Conservation (phyloP, 257 asterid genomes). For the Fraxinus pennsylvanica region DNA sequence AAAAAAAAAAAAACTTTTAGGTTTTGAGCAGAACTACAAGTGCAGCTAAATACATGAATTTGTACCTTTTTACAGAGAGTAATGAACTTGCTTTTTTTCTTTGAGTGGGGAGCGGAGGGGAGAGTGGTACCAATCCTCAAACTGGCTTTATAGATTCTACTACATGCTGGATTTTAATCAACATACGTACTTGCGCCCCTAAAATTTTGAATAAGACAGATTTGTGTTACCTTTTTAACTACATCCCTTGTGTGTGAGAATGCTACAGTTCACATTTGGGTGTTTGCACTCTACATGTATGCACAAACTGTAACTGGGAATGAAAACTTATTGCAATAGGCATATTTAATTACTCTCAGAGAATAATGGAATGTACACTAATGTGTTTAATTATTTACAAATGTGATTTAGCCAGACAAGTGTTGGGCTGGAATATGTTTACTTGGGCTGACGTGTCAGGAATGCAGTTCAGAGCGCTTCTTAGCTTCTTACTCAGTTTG, state of each 20-base stretch:
- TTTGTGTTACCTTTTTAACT: not conserved
- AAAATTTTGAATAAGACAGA: not conserved
- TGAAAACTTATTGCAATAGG: not conserved
- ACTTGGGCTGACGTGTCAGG: conserved; percentile 87
- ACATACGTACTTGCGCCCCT: not conserved
- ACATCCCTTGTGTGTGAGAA: not conserved
- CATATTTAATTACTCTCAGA: not conserved
- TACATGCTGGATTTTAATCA: not conserved
- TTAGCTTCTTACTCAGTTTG: conserved; percentile 65
- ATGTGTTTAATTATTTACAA: conserved; percentile 25
- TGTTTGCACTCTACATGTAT: not conserved
- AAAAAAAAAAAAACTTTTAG: not conserved
- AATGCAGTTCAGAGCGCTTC: conserved; percentile 81
- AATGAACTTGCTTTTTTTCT: not conserved
- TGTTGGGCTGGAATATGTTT: conserved; percentile 86
- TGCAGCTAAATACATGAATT: not conserved
- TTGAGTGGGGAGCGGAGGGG: no score
- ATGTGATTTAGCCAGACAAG: conserved; percentile 73
- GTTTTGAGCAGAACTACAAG: not conserved
- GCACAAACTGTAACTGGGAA: not conserved
- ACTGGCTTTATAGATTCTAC: not conserved
- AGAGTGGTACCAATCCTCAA: no score
- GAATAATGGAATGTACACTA: conserved; percentile 4
- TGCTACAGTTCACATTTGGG: not conserved
- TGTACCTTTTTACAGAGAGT: not conserved